Base-by-base conservation (phyloP, 129 eudicot species). In the Dittrichia graveolens region DNA sequence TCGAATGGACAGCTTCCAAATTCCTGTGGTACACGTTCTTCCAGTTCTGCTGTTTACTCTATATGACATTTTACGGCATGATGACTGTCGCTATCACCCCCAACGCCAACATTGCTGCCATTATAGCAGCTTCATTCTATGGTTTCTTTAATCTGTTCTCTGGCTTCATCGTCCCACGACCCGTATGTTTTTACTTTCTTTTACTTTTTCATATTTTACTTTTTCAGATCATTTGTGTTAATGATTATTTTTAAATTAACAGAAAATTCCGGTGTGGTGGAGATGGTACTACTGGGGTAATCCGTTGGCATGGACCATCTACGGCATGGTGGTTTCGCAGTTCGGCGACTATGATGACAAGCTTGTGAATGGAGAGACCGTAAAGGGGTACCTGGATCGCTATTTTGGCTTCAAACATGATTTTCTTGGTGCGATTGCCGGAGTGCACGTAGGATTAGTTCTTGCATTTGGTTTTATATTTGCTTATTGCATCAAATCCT, bases 51-150 rank as follows among this genome's bases (percentile, higher is more conserved):
- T 83, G 91, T 6, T 74, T 92, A 42, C 52, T 89, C 31, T 92
- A 89, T 86, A 86, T 86, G 88, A 92, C 96, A 52, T 85, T 66
- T 56, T 92, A 79, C 11, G 96, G 98, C 69, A 92, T 92, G 98
- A 92, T 92, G 98, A 57, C 94, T 0, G 89, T 89, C 52, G 96
- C 98, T 11, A 73, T 89, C 61, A 79, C 98, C 55, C 98, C 98
- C 31, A 89, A 89, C 68, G 85, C 82, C 45, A 75, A 82, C 73
- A 77, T 92, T 46, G 94, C 95, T 15, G 66, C 86, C 77, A 89
- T 89, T 8, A 55, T 92, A 13, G 84, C 86, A 2, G 78, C 86
- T 49, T 75, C 85, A 2, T 92, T 89, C 68, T 83, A 74, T 48
- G 86, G 72, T 0, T n/a, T 83, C 45, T 89, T 91, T 84, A 92